Evolutionary conservation across 2,329 filamentous ascomycete species (phyloP).

Genomic region (Metarhizium guizhouense): DNA sequence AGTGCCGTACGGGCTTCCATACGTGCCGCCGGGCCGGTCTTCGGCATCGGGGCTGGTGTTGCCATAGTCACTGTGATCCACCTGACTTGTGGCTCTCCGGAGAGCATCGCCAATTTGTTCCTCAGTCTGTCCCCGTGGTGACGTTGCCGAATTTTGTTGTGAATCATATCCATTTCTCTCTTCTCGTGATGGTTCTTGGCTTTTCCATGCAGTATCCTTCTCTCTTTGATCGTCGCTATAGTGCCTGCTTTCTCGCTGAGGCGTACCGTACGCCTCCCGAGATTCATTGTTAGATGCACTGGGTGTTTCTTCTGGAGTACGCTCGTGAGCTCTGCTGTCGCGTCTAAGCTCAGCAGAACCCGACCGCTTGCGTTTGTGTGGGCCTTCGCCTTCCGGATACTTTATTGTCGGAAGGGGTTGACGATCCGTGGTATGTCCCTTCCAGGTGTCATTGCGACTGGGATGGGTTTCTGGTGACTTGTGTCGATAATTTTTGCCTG

Average conservation of each 20-base stretch:
- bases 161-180: conserved; percentile 38
- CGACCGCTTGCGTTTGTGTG: conserved; percentile 63
- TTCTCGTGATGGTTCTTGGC: conserved; percentile 36
- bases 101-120: conserved; percentile 39
- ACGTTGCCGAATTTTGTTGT: conserved; percentile 34
- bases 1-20: conserved; percentile 34
- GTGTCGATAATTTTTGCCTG: conserved; percentile 14
- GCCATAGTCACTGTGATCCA: conserved; percentile 40
- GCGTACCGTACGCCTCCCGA: conserved; percentile 33
- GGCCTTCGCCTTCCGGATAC: conserved; percentile 36
- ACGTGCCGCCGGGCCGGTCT: conserved; percentile 33
- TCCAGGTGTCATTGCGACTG: conserved; percentile 32
- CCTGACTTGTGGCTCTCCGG: conserved; percentile 34
- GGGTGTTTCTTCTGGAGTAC: conserved; percentile 23
- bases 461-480: conserved; percentile 15
- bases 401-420: conserved; percentile 28
- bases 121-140: conserved; percentile 37
- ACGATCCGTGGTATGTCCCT: conserved; percentile 31
- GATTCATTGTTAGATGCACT: conserved; percentile 24
- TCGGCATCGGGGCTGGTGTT: conserved; percentile 47
- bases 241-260: conserved; percentile 35
- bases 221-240: conserved; percentile 38
- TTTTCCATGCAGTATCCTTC: conserved; percentile 38
- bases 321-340: conserved; percentile 24
- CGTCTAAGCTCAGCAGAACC: conserved; percentile 44